Evolutionary conservation across 148 eudicot species (phyloP), one percentile per base, ranked within the genome.

Genomic region (Fagopyrum tataricum): DNA sequence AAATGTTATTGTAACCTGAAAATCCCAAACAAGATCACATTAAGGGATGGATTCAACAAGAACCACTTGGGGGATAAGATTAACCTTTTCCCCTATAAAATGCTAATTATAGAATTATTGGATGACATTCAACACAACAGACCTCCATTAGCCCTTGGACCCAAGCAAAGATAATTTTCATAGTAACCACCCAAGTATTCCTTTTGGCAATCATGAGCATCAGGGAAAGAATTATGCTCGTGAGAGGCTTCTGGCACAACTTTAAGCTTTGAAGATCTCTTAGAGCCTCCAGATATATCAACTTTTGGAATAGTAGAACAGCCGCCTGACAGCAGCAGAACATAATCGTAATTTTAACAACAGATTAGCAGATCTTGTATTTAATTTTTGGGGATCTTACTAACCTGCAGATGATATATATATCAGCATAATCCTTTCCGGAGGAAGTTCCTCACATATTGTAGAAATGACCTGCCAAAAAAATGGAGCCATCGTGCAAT

Each of bases 91-190:
- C 12, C 20, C 21, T n/a, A 55, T 59, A 1, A 23, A 37, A 14
- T 64, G 18, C 18, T 37, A 37, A 64, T 37, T 59, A 21, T 58
- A 37, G 3, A 37, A 64, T 37, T 14, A 67, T 24, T 41, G 6
- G 42, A 67, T 31, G 15, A 72, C 41, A 64, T 69, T 52, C 26
- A 17, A 69, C 23, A 67, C 26, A 67, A 72, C 87, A 72, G 58
- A 95, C 99, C 99, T 87, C 87, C 88, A 80, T 70, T 77, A 75
- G 90, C 89, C 82, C 88, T 84, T 26, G 99, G 93, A 79, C 91
- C 91, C 78, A 95, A 82, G 79, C 83, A 85, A 75, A 95, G 74
- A 75, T 77, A 82, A 73, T 80, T 85, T 73, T 86, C 96, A 83
- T 75, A 86, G 85, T 72, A 85, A 39, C 81, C 78, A 74, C 81